Conservation (phyloP, 1,284 basidiomycete genomes). For the Ustilago lituana region DNA sequence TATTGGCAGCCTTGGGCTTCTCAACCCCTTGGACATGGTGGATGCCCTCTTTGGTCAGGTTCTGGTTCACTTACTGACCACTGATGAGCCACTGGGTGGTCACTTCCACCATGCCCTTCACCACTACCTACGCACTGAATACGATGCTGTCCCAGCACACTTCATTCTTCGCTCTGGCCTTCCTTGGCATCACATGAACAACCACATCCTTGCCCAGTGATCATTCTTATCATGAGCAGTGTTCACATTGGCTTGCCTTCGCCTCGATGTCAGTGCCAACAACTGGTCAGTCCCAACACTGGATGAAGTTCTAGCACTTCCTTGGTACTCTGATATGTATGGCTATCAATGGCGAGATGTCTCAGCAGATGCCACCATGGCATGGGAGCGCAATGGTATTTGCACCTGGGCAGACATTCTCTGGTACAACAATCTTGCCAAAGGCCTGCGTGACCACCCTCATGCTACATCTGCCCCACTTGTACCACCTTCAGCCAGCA, state of each 20-base stretch:
- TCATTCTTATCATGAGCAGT: conserved; percentile 1
- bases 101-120: no score
- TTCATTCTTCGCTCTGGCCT: conserved; percentile 3
- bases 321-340: conserved; percentile 7
- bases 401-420: conserved; percentile 7
- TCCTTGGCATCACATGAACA: conserved; percentile 3
- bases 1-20: conserved; percentile 4
- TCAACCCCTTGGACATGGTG: conserved; percentile 3
- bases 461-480: conserved; percentile 1
- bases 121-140: conserved; percentile 1
- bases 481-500: conserved; percentile 8
- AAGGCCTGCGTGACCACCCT: neutral
- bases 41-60: conserved; percentile 8
- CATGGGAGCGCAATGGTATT: conserved; percentile 6
- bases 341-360: conserved; percentile 2
- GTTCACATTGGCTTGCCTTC: conserved; percentile 7
- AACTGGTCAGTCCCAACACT: neutral
- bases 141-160: conserved; percentile 5
- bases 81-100: neutral
- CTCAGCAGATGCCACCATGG: neutral
- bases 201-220: conserved; percentile 4
- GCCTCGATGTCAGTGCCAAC: no score
- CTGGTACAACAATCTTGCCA: conserved; percentile 5
- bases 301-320: conserved; percentile 2
- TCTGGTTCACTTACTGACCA: neutral